phyloP scores from a whole-genome alignment of 2,329 filamentous ascomycete genomes.

The Clonostachys rosea region DNA sequence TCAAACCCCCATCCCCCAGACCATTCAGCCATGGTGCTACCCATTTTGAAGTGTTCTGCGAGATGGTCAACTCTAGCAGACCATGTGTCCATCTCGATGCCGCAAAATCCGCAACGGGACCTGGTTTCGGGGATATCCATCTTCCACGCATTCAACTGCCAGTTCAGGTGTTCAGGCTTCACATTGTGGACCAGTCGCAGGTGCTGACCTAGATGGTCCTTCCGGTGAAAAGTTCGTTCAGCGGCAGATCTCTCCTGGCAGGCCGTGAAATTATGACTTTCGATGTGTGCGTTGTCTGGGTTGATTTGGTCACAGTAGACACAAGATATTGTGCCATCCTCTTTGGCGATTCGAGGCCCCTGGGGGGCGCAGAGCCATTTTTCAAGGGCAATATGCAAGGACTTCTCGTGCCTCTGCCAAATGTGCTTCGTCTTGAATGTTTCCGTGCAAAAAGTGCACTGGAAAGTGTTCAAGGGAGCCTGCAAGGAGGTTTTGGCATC shows the following conservation, averaged over 20 bases:
- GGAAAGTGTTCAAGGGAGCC: conserved; percentile 15
- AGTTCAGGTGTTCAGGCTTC: conserved; percentile 19
- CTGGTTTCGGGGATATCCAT: conserved; percentile 21
- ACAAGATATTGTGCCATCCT: conserved; percentile 29
- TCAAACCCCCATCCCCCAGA: conserved; percentile 37
- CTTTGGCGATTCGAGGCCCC: conserved; percentile 27
- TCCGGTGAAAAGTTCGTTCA: conserved; percentile 37
- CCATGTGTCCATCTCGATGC: conserved; percentile 27
- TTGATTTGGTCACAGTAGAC: conserved; percentile 27
- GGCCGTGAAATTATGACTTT: conserved; percentile 28
- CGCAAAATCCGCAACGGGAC: conserved; percentile 36
- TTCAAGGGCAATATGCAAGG: conserved; percentile 37
- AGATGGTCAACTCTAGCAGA: conserved; percentile 27
- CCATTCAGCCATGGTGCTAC: conserved; percentile 36
- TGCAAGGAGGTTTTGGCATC: conserved; percentile 2
- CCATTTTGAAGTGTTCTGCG: conserved; percentile 33
- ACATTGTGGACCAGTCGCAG: conserved; percentile 31
- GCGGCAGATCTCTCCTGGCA: conserved; percentile 44
- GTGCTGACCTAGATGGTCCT: conserved; percentile 38
- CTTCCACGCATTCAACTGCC: conserved; percentile 22
- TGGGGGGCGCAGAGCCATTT: conserved; percentile 37
- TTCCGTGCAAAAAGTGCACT: conserved; percentile 42
- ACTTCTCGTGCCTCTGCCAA: conserved; percentile 45
- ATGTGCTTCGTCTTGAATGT: conserved; percentile 38
- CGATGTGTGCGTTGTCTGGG: conserved; percentile 23